Evolutionary conservation across 768 basidiomycete species (phyloP).

Genomic region (Rhodotorula graminis): DNA sequence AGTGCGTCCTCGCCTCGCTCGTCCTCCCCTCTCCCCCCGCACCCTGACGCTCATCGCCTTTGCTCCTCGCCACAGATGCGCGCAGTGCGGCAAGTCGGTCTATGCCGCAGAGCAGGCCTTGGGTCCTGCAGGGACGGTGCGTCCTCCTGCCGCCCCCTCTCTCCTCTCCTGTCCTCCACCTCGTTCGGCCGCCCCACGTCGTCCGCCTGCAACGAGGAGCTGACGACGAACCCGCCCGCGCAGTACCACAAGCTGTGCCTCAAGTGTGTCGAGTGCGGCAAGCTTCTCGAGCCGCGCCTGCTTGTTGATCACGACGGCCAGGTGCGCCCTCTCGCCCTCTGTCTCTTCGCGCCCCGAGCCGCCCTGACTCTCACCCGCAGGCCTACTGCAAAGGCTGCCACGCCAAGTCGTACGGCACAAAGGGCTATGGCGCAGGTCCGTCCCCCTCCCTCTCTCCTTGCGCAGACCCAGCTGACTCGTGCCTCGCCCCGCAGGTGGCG

Average conservation of each 20-base stretch:
- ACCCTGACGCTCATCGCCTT: background rate
- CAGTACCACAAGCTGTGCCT: conserved; percentile 62
- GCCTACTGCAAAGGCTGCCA: conserved; percentile 73
- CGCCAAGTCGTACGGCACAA: conserved; percentile 63
- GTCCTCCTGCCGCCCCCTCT: conserved; percentile 28
- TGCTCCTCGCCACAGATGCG: conserved; percentile 14
- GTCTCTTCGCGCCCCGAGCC: conserved; percentile 47
- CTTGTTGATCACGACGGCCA: conserved; percentile 78
- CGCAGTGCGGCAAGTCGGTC: conserved; percentile 50
- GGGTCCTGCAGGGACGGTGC: conserved; percentile 82
- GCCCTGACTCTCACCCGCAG: conserved; percentile 27
- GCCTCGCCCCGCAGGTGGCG: conserved; percentile 5
- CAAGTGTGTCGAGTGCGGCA: conserved; percentile 68
- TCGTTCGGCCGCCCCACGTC: too few species aligned
- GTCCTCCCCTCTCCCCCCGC: too few species aligned
- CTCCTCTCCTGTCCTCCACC: background rate
- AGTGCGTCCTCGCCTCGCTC: too few species aligned
- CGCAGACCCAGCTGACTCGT: background rate
- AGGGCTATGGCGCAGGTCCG: conserved; percentile 33
- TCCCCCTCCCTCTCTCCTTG: background rate
- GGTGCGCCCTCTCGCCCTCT: conserved; percentile 51
- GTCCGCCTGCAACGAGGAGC: background rate
- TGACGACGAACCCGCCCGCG: conserved; percentile 43
- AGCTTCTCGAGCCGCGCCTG: conserved; percentile 68
- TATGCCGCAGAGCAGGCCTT: conserved; percentile 88